A percentile compares a stretch with the other conserved stretches of the same genome.
Conservation (phyloP, 768 basidiomycete species). For the Pisolithus sp. region DNA sequence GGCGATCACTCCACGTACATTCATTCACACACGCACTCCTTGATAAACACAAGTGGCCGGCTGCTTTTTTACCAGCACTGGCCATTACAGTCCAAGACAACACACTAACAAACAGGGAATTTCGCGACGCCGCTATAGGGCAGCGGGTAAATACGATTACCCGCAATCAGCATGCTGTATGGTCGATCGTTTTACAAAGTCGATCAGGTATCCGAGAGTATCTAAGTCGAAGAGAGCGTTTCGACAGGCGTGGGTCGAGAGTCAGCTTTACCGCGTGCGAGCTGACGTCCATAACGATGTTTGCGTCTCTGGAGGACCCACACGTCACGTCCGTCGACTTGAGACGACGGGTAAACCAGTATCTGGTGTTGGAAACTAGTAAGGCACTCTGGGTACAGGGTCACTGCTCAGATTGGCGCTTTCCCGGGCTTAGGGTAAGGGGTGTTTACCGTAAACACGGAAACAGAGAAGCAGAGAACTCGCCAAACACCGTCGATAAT, state of each 20-base stretch:
- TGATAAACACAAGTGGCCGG: too few species aligned
- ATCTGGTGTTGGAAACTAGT: constrained; percentile 28
- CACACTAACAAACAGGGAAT: too few species aligned
- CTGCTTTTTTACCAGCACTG: too few species aligned
- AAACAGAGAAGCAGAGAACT: constrained; percentile 27
- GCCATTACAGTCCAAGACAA: too few species aligned
- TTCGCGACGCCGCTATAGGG: not conserved
- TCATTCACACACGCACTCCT: too few species aligned
- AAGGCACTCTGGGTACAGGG: constrained; percentile 27
- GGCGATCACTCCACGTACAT: too few species aligned
- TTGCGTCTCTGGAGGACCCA: not conserved
- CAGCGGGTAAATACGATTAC: not conserved
- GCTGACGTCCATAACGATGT: constrained; percentile 5
- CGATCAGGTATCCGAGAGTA: constrained; percentile 45
- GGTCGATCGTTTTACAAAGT: constrained; percentile 27
- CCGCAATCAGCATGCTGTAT: constrained; percentile 9
- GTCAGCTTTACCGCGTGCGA: not conserved
- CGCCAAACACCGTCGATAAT: constrained; percentile 25
- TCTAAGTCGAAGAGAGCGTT: constrained; percentile 16
- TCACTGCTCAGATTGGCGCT: constrained; percentile 3
- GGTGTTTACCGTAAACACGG: constrained; percentile 37
- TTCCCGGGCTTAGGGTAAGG: not conserved
- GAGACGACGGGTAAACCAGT: constrained; percentile 5
- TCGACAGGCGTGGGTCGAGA: constrained; percentile 1
- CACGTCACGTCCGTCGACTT: not conserved